Evolutionary conservation across 2,329 filamentous ascomycete species (phyloP), one percentile per base, ranked within the genome.

Genomic region (Paracamarosporium sp.): DNA sequence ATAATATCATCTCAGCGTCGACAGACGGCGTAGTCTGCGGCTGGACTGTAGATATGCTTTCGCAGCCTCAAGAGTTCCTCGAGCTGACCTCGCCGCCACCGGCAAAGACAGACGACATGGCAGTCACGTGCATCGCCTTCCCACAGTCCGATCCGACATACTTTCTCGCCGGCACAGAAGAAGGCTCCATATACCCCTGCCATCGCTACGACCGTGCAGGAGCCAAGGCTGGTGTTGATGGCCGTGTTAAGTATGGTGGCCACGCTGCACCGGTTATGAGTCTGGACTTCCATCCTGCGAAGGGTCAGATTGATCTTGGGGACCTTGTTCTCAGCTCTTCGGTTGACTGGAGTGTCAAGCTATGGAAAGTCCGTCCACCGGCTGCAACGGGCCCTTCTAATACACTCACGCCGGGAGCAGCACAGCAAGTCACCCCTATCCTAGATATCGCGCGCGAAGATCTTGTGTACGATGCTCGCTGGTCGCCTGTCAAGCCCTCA

Each of bases 21-120:
- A 99, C 95, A 0, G 95, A 99, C 72, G 95, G 95, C 53, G 92
- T 96, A 9, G 92, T 98, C 40, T 99, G 95, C 76, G 92, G 93
- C 46, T 99, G 95, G 95, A 93, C 91, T 54, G 92, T 97, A 63
- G 96, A 99, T 76, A 98, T 99, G 87, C 90, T 99, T 59, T 92
- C 94, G 1, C 92, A 97, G 76, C 95, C 95, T 0, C 94, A 98
- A 78, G 95, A 99, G 80, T 89, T 93, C 54, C 86, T 99, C 40
- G 92, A 96, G 70, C 84, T 99, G 12, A 90, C 89, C 58, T 91
- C 93, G 2, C 94, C 94, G 3, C 88, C 89, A 15, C 92, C 94
- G 5, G 76, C 80, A 5, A 89, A 91, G 66, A 94, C 93, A 4
- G 96, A 99, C 78, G 95, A 99, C 70, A 88, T 99, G 48, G 93